These are phyloP conservation scores for Xylaria sp. DNA, from an alignment of 2,329 filamentous ascomycete species.

Conservation along the genomic window DNA sequence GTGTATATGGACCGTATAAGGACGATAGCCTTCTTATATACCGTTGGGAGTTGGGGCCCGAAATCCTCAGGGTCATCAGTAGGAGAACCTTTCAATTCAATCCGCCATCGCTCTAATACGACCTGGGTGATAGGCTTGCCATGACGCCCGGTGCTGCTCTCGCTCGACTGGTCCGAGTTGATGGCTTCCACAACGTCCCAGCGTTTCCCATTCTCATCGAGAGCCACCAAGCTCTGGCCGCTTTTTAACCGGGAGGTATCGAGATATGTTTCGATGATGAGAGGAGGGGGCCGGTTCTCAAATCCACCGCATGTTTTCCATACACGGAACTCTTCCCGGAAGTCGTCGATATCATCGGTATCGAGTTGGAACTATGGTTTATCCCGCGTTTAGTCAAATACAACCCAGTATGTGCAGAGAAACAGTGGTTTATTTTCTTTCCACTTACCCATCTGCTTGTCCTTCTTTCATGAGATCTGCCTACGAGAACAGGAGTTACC, in stretches of 20 bases:
- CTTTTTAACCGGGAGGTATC: constrained; percentile 73
- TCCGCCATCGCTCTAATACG: constrained; percentile 83
- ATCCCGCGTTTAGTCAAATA: constrained; percentile 10
- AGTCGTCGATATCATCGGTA: constrained; percentile 85
- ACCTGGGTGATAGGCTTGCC: constrained; percentile 60
- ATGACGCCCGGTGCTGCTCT: constrained; percentile 38
- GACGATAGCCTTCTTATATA: constrained; percentile 97
- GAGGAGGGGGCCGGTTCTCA: constrained; percentile 69
- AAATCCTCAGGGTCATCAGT: constrained; percentile 51
- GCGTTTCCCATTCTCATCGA: constrained; percentile 84
- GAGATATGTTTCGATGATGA: constrained; percentile 87
- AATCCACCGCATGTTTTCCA: constrained; percentile 79
- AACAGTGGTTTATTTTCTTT: not conserved
- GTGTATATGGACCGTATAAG: constrained; percentile 86
- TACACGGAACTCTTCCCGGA: constrained; percentile 70
- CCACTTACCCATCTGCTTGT: constrained; percentile 33
- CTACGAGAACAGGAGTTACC: constrained; percentile 38
- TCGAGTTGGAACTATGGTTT: constrained; percentile 80
- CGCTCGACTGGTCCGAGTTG: constrained; percentile 52
- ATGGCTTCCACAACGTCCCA: constrained; percentile 89
- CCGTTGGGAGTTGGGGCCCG: constrained; percentile 65
- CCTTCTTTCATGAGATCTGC: constrained; percentile 29
- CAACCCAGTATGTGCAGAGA: not conserved
- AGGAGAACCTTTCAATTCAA: constrained; percentile 66
- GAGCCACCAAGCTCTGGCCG: constrained; percentile 79